Evolutionary conservation across 2,329 filamentous ascomycete species (phyloP).

Genomic region (Beauveria sp.): DNA sequence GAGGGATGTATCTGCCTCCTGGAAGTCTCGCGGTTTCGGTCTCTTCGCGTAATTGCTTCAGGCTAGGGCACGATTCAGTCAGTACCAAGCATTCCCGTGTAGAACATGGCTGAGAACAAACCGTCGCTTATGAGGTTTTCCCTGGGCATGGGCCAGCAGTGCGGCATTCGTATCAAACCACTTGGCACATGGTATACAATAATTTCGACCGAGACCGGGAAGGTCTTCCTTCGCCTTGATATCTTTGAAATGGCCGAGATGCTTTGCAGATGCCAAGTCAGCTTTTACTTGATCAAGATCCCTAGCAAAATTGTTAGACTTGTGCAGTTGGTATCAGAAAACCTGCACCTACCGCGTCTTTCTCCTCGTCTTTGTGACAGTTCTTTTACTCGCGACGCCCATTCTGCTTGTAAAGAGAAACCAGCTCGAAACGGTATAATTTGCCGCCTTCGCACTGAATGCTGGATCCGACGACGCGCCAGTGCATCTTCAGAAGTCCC

Average conservation of each 20-base stretch:
- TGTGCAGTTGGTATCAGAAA: not conserved
- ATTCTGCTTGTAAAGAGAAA: slow-evolving; percentile 36
- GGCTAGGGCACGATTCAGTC: slow-evolving; percentile 37
- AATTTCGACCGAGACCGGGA: slow-evolving; percentile 75
- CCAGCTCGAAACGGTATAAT: not conserved
- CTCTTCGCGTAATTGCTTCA: slow-evolving; percentile 71
- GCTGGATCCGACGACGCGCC: too few relatives aligned
- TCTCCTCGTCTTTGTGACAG: slow-evolving; percentile 67
- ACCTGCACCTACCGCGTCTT: slow-evolving; percentile 49
- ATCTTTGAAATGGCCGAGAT: slow-evolving; percentile 71
- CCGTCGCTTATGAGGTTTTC: slow-evolving; percentile 92
- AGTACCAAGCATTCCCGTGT: slow-evolving; percentile 11
- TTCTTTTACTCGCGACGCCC: slow-evolving; percentile 60
- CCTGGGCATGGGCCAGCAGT: slow-evolving; percentile 66
- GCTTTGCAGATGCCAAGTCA: slow-evolving; percentile 70
- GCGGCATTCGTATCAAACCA: slow-evolving; percentile 87
- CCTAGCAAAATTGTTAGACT: slow-evolving; percentile 37
- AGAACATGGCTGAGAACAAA: slow-evolving; percentile 8
- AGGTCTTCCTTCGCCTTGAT: slow-evolving; percentile 79
- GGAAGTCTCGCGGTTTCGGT: slow-evolving; percentile 2
- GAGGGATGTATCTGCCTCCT: not conserved
- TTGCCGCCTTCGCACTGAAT: too few relatives aligned
- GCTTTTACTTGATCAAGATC: slow-evolving; percentile 88
- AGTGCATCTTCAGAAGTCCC: too few relatives aligned
- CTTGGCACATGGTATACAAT: slow-evolving; percentile 90